phyloP scores from a whole-genome alignment of 2,329 filamentous ascomycete genomes.

The Fusarium pseudograminearum region DNA sequence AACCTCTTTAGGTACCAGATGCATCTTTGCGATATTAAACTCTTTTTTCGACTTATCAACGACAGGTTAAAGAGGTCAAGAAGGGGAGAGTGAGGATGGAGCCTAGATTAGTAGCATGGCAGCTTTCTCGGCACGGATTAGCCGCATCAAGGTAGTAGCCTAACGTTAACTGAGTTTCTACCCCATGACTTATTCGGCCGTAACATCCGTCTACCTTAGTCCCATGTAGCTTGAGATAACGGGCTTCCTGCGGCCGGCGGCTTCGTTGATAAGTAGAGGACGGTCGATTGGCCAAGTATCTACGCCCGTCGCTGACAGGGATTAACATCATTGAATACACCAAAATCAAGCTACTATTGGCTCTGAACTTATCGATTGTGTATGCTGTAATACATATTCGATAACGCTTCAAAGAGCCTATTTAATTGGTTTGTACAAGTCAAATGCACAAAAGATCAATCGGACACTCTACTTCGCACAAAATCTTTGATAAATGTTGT shows the following conservation, averaged over 20 bases:
- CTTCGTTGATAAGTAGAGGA: conserved; percentile 27
- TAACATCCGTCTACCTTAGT: conserved; percentile 10
- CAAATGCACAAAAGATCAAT: not conserved
- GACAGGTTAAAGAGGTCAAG: not conserved
- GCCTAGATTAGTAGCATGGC: conserved; percentile 6
- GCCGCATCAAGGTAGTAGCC: conserved; percentile 32
- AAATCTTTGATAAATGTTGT: not conserved
- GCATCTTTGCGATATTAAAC: conserved; percentile 52
- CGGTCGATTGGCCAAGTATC: conserved; percentile 24
- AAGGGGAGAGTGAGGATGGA: conserved; percentile 8
- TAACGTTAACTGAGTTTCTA: conserved; percentile 9
- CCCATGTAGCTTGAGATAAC: conserved; percentile 32
- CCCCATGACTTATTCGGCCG: conserved; percentile 26
- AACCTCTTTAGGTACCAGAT: conserved; percentile 64
- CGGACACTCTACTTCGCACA: not conserved
- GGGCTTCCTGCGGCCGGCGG: conserved; percentile 7
- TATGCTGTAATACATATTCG: conserved; percentile 20
- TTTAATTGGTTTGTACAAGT: not conserved
- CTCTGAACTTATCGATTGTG: conserved; percentile 11
- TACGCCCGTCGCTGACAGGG: conserved; percentile 20
- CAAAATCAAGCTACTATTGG: conserved; percentile 11
- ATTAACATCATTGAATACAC: conserved; percentile 23
- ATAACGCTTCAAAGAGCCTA: conserved; percentile 9
- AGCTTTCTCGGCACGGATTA: conserved; percentile 30
- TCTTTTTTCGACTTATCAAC: not conserved